phyloP scores from a whole-genome alignment of 208 protist species.

The Kentomonas sorsogonicus region DNA sequence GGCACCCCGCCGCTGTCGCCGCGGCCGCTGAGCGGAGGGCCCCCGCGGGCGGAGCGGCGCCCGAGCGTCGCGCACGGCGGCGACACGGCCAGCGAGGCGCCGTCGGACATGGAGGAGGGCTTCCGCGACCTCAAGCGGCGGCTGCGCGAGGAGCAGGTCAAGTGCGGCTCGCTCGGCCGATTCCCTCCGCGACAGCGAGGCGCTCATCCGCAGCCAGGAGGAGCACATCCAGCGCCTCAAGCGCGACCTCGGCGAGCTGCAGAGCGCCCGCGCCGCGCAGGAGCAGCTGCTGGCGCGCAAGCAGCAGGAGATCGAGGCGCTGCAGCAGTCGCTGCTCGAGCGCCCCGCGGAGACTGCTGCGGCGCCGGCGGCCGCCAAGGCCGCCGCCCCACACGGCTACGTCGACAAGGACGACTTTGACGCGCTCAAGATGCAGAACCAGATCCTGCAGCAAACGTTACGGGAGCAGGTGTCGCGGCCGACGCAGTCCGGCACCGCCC shows the following conservation, averaged over 20 bases:
- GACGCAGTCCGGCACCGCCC: conserved; percentile 19
- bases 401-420: conserved; percentile 60
- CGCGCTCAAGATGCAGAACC: conserved; percentile 45
- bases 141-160: conserved; percentile 18
- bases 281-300: conserved; percentile 33
- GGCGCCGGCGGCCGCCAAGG: neutral
- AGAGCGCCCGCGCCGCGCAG: conserved; percentile 20
- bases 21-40: too few relatives aligned
- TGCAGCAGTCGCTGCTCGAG: conserved; percentile 23
- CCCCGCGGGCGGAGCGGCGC: too few relatives aligned
- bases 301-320: conserved; percentile 29
- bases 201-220: conserved; percentile 20
- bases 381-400: conserved; percentile 17
- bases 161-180: conserved; percentile 12
- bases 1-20: too few relatives aligned
- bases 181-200: too few relatives aligned
- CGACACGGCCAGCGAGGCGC: conserved; percentile 3
- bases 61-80: neutral
- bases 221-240: conserved; percentile 24
- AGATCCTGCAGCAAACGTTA: conserved; percentile 50
- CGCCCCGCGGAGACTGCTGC: conserved; percentile 1
- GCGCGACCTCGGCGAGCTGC: conserved; percentile 26
- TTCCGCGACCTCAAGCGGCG: conserved; percentile 13
- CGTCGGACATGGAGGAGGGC: too few relatives aligned
- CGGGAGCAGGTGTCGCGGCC: conserved; percentile 25